phyloP scores from a whole-genome alignment of 345 rosid species.

The Brassica cretica region DNA sequence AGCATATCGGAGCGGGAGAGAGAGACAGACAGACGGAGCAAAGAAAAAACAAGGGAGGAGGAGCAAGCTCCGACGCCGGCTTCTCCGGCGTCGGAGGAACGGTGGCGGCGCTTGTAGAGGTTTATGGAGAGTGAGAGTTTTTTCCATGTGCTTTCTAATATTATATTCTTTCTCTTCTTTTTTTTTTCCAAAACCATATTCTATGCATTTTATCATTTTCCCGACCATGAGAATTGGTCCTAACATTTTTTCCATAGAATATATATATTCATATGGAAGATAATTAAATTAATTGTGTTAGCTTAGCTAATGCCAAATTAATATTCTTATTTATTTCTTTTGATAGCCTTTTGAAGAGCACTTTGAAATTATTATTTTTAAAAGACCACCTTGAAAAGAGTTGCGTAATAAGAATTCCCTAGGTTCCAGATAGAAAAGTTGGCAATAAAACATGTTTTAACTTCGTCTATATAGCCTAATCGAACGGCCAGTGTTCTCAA shows the following conservation, averaged over 20 bases:
- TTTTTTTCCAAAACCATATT: neutral
- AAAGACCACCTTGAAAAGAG: constrained; percentile 21
- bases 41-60: too few species aligned
- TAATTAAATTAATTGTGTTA: constrained; percentile 6
- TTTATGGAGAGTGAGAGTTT: too few species aligned
- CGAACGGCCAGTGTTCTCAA: constrained; percentile 8
- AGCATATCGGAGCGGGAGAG: too few species aligned
- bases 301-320: constrained; percentile 25
- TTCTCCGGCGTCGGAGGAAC: too few species aligned
- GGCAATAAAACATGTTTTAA: constrained; percentile 21
- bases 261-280: constrained; percentile 4
- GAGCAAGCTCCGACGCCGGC: too few species aligned
- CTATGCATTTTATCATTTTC: constrained; percentile 27
- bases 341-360: neutral
- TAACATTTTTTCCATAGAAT: neutral
- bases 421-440: constrained; percentile 40
- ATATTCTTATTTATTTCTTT: constrained; percentile 18
- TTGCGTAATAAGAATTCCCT: constrained; percentile 27
- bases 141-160: too few species aligned
- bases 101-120: too few species aligned
- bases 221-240: constrained; percentile 40
- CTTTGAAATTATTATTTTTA: neutral
- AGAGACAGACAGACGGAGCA: too few species aligned
- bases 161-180: neutral
- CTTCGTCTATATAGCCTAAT: constrained; percentile 2